These are phyloP conservation scores for Colletotrichum horii DNA, from an alignment of 2,329 filamentous ascomycete genomes.

Conservation along the genomic window DNA sequence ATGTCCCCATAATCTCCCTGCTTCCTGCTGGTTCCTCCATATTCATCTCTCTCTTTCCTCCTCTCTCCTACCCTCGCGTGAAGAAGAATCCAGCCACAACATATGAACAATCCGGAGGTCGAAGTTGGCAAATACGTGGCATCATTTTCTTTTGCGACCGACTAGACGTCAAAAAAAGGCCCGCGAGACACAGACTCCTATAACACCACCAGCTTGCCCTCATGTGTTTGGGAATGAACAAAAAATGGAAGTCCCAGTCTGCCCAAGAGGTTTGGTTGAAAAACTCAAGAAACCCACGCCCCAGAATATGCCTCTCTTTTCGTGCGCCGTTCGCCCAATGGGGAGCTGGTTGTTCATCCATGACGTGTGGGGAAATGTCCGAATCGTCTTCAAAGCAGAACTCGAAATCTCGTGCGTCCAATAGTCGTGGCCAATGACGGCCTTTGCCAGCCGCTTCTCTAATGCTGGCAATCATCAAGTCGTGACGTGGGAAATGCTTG, in stretches of 20 bases:
- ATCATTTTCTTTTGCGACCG: conserved; percentile 19
- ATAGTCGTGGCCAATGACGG: conserved; percentile 17
- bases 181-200: conserved; percentile 17
- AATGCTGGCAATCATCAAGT: conserved; percentile 24
- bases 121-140: conserved; percentile 17
- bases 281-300: conserved; percentile 21
- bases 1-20: neutral
- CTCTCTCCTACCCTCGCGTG: neutral
- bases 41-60: neutral
- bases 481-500: conserved; percentile 22
- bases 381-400: conserved; percentile 23
- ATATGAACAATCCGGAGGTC: conserved; percentile 10
- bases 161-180: conserved; percentile 12
- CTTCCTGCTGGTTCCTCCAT: neutral
- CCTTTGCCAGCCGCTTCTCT: conserved; percentile 21
- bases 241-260: conserved; percentile 19
- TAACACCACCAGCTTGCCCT: conserved; percentile 23
- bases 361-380: conserved; percentile 20
- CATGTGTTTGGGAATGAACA: conserved; percentile 22
- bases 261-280: conserved; percentile 20
- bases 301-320: conserved; percentile 24
- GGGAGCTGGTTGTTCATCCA: conserved; percentile 19
- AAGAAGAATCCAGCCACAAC: conserved; percentile 11
- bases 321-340: conserved; percentile 24
- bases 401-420: conserved; percentile 22